A percentile compares a stretch with the other conserved stretches of the same genome.
Evolutionary conservation across 331 rosid species (phyloP).

Genomic region (Arachis monticola): DNA sequence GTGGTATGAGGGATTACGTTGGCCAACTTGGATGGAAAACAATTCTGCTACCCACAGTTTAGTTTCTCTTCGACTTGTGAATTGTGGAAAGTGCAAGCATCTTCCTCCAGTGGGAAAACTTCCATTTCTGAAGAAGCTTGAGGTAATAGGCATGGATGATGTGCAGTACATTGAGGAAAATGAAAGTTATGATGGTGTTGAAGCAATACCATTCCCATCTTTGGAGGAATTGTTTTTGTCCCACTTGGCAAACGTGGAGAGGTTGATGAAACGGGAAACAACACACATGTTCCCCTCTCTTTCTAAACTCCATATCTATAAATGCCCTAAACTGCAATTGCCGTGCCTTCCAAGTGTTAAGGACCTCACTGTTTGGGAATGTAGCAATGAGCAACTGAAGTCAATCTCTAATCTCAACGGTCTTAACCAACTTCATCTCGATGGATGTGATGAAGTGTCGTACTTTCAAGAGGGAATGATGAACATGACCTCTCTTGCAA

Average conservation of each 20-base stretch:
- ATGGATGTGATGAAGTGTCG: background rate
- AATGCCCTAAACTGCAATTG: background rate
- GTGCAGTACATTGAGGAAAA: background rate
- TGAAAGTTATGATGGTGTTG: background rate
- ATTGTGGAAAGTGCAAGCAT: too few relatives aligned
- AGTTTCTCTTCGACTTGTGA: too few relatives aligned
- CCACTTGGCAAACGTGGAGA: background rate
- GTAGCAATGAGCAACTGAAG: background rate
- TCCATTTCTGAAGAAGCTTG: background rate
- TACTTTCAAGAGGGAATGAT: background rate
- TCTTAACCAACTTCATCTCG: background rate
- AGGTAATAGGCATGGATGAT: background rate
- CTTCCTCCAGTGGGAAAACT: background rate
- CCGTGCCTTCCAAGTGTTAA: background rate
- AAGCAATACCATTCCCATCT: background rate
- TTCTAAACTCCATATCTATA: rapidly evolving
- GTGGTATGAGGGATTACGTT: background rate
- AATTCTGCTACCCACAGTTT: background rate
- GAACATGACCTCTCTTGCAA: background rate
- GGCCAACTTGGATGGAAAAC: background rate
- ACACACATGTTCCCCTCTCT: background rate
- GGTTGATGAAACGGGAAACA: background rate
- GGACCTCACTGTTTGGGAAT: background rate
- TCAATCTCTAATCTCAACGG: background rate
- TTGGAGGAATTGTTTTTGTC: background rate